These are phyloP conservation scores for Globisporangium lucens DNA, from an alignment of 352 stramenopile species.

Conservation along the genomic window DNA sequence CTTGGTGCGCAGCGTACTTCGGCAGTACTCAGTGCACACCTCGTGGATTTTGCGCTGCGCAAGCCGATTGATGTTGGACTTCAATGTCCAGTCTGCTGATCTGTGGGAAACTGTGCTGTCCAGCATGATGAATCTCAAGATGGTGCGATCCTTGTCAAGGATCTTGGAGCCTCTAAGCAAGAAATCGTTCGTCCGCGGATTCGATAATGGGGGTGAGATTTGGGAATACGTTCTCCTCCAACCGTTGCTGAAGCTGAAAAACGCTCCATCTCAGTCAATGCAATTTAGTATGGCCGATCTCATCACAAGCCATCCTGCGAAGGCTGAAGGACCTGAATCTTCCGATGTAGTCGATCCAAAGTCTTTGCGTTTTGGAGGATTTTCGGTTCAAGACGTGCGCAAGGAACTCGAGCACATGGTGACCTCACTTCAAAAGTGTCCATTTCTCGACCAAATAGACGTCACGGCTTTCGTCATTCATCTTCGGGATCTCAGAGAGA, in stretches of 20 bases:
- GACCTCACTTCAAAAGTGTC: constrained; percentile 42
- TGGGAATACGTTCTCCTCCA: constrained; percentile 41
- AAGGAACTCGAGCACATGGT: constrained; percentile 34
- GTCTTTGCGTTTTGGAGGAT: constrained; percentile 21
- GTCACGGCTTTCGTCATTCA: constrained; percentile 46
- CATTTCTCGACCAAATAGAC: constrained; percentile 60
- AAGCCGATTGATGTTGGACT: constrained; percentile 50
- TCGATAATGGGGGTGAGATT: constrained; percentile 27
- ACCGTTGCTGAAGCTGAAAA: constrained; percentile 20
- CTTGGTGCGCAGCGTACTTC: constrained; percentile 41
- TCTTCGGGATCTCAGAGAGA: constrained; percentile 33
- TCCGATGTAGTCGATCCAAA: background rate
- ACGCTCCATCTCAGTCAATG: background rate
- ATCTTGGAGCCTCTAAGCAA: constrained; percentile 35
- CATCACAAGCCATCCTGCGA: background rate
- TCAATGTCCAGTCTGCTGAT: constrained; percentile 33
- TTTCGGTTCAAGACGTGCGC: constrained; percentile 20
- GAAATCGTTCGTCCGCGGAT: constrained; percentile 31
- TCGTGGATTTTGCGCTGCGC: constrained; percentile 38
- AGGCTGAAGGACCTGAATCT: background rate
- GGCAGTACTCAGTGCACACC: constrained; percentile 25
- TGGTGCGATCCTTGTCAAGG: constrained; percentile 42
- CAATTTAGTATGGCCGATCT: constrained; percentile 2
- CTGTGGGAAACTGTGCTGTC: constrained; percentile 50
- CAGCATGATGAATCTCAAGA: constrained; percentile 39